phyloP scores from a whole-genome alignment of 306 rosid species.

The Rosa persica region DNA sequence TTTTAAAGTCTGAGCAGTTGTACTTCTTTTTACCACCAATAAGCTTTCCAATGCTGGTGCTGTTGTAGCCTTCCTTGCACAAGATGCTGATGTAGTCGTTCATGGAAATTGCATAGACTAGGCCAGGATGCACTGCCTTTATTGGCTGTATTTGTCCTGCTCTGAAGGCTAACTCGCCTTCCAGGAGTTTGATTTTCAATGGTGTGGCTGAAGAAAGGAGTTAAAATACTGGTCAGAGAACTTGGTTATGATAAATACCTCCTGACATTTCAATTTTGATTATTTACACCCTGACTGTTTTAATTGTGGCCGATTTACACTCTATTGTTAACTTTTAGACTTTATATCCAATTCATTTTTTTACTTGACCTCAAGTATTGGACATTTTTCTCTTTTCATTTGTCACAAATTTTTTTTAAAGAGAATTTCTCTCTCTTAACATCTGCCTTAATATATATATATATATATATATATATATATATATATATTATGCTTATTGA shows the following conservation, averaged over 20 bases:
- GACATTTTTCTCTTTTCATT: too few species aligned
- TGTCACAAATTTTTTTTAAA: too few species aligned
- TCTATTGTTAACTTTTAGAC: too few species aligned
- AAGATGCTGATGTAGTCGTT: constrained; percentile 55
- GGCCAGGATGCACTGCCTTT: constrained; percentile 61
- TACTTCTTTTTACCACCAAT: constrained; percentile 34
- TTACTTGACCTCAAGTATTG: too few species aligned
- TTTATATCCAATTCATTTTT: too few species aligned
- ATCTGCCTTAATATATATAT: too few species aligned
- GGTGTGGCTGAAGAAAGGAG: constrained; percentile 57
- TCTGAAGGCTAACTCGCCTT: constrained; percentile 49
- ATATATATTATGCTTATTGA: too few species aligned
- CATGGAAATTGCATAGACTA: constrained; percentile 48
- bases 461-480: too few species aligned
- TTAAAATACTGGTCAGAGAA: not conserved
- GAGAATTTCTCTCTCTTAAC: too few species aligned
- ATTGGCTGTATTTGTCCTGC: constrained; percentile 72
- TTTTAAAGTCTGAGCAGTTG: constrained; percentile 40
- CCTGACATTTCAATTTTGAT: too few species aligned
- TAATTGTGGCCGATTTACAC: too few species aligned
- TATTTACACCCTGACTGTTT: too few species aligned
- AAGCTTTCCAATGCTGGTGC: constrained; percentile 39
- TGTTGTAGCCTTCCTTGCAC: constrained; percentile 54
- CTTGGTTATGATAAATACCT: not conserved
- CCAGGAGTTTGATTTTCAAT: constrained; percentile 30